Percentiles rank a stretch among this genome's conserved stretches.
Evolutionary conservation across 768 basidiomycete genomes (phyloP).

Genomic region (Collybia sordida): DNA sequence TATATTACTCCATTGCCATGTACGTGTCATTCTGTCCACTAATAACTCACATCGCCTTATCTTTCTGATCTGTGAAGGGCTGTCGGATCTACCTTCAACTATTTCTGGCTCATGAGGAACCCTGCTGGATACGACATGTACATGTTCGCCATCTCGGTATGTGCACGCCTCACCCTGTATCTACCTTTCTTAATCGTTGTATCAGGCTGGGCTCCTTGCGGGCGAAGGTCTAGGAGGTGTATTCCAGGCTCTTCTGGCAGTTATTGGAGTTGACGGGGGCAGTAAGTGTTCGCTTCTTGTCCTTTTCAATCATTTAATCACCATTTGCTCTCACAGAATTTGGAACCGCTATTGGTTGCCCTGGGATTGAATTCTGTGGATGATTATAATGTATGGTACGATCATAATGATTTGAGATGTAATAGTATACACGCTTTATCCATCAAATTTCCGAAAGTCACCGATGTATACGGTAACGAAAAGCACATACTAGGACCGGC

Average conservation of each 20-base stretch:
- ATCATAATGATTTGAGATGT: neutral
- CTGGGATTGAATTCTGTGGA: constrained; percentile 51
- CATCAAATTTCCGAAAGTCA: neutral
- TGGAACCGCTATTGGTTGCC: constrained; percentile 55
- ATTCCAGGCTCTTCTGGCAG: constrained; percentile 54
- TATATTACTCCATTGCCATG: constrained; percentile 53
- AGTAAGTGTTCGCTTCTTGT: constrained; percentile 28
- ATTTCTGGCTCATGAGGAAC: constrained; percentile 45
- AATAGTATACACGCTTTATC: too few relatives aligned
- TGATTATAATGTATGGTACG: constrained; percentile 19
- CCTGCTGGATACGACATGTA: constrained; percentile 52
- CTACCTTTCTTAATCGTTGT: neutral
- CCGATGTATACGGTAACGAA: neutral
- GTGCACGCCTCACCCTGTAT: constrained; percentile 3
- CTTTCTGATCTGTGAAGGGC: constrained; percentile 18
- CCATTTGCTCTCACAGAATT: constrained; percentile 25
- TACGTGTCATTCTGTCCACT: neutral
- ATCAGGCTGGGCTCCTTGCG: constrained; percentile 48
- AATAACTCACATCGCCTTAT: neutral
- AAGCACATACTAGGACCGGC: neutral
- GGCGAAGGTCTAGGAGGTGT: constrained; percentile 65
- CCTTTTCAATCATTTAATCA: neutral
- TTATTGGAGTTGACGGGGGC: constrained; percentile 49
- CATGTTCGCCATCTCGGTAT: constrained; percentile 53
- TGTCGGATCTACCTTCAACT: constrained; percentile 46